Base-by-base conservation (phyloP, 2,329 filamentous ascomycete genomes). In the Apiospora kogelbergensis region DNA sequence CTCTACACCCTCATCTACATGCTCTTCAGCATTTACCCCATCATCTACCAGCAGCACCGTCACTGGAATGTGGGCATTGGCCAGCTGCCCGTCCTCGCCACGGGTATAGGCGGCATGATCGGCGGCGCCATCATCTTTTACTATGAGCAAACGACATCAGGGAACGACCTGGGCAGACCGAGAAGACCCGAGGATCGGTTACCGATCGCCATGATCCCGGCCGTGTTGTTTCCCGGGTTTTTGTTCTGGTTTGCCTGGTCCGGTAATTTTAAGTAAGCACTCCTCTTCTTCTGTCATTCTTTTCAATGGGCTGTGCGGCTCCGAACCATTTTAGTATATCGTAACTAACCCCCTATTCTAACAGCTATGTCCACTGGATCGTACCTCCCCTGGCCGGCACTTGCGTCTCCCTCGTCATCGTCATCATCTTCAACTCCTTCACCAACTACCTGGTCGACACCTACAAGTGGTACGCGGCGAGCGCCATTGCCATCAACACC, bases 401-500 rank as follows among this genome's bases (percentile, higher is more conserved):
- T 15, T 65, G 10, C 63, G 44, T 65, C 63, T 65, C 63, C 41
- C 9, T 33, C 24, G 84, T 63, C 68, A 73, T 83, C 20, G 78
- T 84, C 69, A 76, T 84, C 66, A 77, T 83, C 60, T 88, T 90
- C 73, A 84, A 89, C 65, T 78, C 82, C 45, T 85, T 84, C 71
- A 77, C 87, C 44, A 88, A 85, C 72, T 88, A 88, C 68, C 80
- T 89, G 10, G 84, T 86, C 57, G 86, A 88, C 73, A 78, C 81
- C 0, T 88, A 88, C 70, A 83, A 87, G 53, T 79, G 83, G 69
- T 88, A 90, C 72, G 87, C 89, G 0, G 90, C 91, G 20, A 85
- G 84, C 7, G 90, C 89, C 2, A 86, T 91, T 10, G 90, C 90
- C 0, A 89, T 89, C 1, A 90, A 86, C 72, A 90, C 89, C 0